Percentiles rank a stretch among this genome's conserved stretches.
Evolutionary conservation across 306 rosid genomes (phyloP).

Genomic region (Prunus davidiana): DNA sequence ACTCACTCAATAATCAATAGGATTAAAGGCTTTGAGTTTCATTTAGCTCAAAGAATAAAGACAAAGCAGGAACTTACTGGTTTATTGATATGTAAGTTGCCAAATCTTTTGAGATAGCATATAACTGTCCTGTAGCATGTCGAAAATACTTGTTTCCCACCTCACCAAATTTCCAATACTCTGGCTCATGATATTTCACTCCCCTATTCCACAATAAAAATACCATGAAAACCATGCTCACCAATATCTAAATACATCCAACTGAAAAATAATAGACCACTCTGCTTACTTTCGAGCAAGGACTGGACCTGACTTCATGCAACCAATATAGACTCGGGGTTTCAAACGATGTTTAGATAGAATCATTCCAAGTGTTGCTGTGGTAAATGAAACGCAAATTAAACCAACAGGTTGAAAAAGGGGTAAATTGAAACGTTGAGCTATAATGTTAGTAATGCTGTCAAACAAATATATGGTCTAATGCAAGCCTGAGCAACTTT

Average conservation of each 20-base stretch:
- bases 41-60: slow-evolving; percentile 6
- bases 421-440: background rate
- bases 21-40: background rate
- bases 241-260: background rate
- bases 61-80: slow-evolving; percentile 49
- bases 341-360: slow-evolving; percentile 51
- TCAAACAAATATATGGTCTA: background rate
- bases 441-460: background rate
- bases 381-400: slow-evolving; percentile 13
- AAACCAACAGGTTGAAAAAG: slow-evolving; percentile 11
- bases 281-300: slow-evolving; percentile 72
- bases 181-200: slow-evolving; percentile 89
- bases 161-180: slow-evolving; percentile 88
- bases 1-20: too few species aligned
- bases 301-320: slow-evolving; percentile 98
- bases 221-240: slow-evolving; percentile 20
- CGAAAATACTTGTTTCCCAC: slow-evolving; percentile 89
- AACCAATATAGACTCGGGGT: slow-evolving; percentile 79
- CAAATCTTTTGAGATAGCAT: slow-evolving; percentile 79
- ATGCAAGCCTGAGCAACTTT: background rate
- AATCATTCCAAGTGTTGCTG: slow-evolving; percentile 72
- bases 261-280: slow-evolving; percentile 1
- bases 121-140: slow-evolving; percentile 89
- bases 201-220: slow-evolving; percentile 50
- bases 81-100: slow-evolving; percentile 71